phyloP scores from a whole-genome alignment of 2,329 filamentous ascomycete genomes.

The Fusarium foetens region DNA sequence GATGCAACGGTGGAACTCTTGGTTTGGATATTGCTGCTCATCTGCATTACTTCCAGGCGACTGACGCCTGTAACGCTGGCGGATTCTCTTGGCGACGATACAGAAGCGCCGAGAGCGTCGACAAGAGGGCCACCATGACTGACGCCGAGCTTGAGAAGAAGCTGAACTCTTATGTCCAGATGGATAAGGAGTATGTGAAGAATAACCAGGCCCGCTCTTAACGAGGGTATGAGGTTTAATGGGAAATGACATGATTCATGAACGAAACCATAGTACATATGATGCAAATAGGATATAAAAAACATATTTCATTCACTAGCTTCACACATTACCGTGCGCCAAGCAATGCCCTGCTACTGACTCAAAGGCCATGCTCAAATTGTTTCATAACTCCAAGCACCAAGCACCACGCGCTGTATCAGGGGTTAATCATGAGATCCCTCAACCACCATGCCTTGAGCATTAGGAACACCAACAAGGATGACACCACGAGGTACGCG shows the following conservation, averaged over 20 bases:
- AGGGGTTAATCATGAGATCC: conserved; percentile 45
- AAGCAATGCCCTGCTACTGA: neutral
- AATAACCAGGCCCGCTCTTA: conserved; percentile 22
- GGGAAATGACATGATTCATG: conserved; percentile 5
- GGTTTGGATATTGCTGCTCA: conserved; percentile 60
- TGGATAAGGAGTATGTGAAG: conserved; percentile 49
- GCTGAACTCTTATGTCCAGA: conserved; percentile 49
- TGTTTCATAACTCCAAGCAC: conserved; percentile 13
- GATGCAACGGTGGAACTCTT: conserved; percentile 62
- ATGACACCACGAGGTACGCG: conserved; percentile 65
- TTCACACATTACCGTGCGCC: conserved; percentile 7
- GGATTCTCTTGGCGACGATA: conserved; percentile 44
- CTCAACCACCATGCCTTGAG: conserved; percentile 69
- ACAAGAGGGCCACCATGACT: conserved; percentile 31
- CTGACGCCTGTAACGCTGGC: conserved; percentile 52
- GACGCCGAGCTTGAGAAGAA: conserved; percentile 53
- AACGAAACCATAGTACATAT: conserved; percentile 1
- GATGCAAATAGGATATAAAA: neutral
- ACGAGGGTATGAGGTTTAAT: neutral
- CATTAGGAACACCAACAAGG: conserved; percentile 68
- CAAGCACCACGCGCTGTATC: neutral
- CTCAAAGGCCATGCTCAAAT: neutral
- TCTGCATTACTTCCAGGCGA: conserved; percentile 59
- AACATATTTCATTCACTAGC: neutral
- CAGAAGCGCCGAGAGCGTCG: neutral